Evolutionary conservation across 2,329 filamentous ascomycete genomes (phyloP).

Genomic region (Aspergillus pseudoglaucus): DNA sequence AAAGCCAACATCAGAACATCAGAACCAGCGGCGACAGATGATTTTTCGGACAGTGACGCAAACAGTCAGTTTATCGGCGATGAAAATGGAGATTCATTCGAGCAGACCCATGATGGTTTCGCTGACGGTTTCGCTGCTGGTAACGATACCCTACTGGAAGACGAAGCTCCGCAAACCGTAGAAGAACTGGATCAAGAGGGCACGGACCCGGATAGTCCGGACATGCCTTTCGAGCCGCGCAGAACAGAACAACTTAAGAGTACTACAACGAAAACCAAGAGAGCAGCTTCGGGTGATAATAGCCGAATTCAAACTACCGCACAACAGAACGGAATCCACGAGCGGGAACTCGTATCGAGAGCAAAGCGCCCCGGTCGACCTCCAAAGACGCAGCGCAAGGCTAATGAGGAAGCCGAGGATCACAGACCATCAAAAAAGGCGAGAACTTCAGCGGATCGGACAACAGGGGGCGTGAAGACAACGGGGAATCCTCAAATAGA

Average conservation of each 20-base stretch:
- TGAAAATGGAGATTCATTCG: slow-evolving; percentile 27
- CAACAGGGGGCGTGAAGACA: slow-evolving; percentile 17
- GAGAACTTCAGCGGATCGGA: slow-evolving; percentile 18
- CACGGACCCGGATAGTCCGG: slow-evolving; percentile 13
- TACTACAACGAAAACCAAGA: slow-evolving; percentile 13
- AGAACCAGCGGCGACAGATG: slow-evolving; percentile 17
- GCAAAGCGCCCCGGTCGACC: slow-evolving; percentile 26
- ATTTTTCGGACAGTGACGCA: slow-evolving; percentile 32
- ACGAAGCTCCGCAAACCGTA: slow-evolving; percentile 3
- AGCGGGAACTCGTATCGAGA: slow-evolving; percentile 16
- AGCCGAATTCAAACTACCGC: slow-evolving; percentile 6
- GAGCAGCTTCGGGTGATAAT: slow-evolving; percentile 5
- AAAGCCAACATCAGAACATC: slow-evolving; percentile 13
- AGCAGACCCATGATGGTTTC: slow-evolving; percentile 19
- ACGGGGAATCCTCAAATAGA: slow-evolving; percentile 32
- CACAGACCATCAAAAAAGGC: slow-evolving; percentile 27
- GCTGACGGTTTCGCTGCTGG: slow-evolving; percentile 20
- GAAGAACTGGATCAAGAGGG: slow-evolving; percentile 12
- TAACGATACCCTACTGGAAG: neutral
- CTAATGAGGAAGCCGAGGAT: slow-evolving; percentile 14
- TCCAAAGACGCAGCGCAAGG: slow-evolving; percentile 20
- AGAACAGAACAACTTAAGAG: slow-evolving; percentile 8
- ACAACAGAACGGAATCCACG: slow-evolving; percentile 11
- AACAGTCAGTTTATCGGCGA: slow-evolving; percentile 23
- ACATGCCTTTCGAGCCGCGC: slow-evolving; percentile 7